Evolutionary conservation across 129 eudicot genomes (phyloP), one percentile per base, ranked within the genome.

Genomic region (Lonicera japonica): DNA sequence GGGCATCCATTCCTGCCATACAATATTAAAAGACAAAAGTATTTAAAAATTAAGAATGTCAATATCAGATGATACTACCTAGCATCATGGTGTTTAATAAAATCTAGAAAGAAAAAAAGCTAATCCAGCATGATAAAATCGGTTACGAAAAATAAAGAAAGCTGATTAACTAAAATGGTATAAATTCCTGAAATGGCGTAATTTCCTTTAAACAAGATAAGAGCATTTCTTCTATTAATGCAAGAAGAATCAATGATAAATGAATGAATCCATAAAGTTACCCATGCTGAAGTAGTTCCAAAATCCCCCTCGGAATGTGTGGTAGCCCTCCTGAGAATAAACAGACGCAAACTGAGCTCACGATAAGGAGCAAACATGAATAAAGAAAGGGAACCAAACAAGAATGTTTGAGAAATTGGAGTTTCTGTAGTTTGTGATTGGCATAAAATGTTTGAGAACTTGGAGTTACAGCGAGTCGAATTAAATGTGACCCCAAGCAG

Each of bases 211-310:
- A 2, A 29, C 2, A 29, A 29, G 6, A 29, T 29, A 29, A 29
- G 36, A 29, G 36, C 36, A 29, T 29, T 2, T 29, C 2, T 29
- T 29, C 36, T 29, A 29, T 29, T 29, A 29, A 29, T 29, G 36
- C 36, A 29, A 29, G 4, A 29, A 29, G 36, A 43, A 43, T 11
- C 50, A 43, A 43, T 10, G 50, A 43, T 14, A 50, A 50, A 50
- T 50, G 21, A 17, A 50, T 50, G n/a, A 14, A 17, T 50, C 13
- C 50, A 50, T 50, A 50, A 3, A 17, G 19, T 50, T 50, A 90
- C 97, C 97, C 86, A 90, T 86, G 70, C 97, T 90, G 66, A 90
- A 90, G 81, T 90, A 90, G 70, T 90, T 90, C 97, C 97, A 90
- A 58, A 90, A 90, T 61, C 97, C 97, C 60, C 97, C 97, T 51